Conservation (phyloP, 495 filamentous ascomycete species). For the Penicillium daleae region DNA sequence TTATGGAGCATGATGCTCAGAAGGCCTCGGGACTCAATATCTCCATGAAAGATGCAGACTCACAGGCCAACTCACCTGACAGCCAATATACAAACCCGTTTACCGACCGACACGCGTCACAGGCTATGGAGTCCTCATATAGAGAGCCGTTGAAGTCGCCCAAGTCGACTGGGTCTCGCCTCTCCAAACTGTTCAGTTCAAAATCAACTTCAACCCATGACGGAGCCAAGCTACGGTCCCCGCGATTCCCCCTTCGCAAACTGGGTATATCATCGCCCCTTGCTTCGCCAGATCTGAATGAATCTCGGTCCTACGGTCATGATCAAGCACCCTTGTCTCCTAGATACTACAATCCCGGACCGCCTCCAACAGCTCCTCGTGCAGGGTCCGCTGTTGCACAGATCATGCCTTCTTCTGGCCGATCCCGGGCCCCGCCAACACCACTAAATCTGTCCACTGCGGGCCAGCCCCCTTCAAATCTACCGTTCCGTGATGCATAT, state of each 20-base stretch:
- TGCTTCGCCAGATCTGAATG: slow-evolving; percentile 49
- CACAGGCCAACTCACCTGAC: slow-evolving; percentile 39
- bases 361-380: slow-evolving; percentile 51
- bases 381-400: slow-evolving; percentile 22
- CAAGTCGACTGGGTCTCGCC: slow-evolving; percentile 38
- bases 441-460: slow-evolving; percentile 43
- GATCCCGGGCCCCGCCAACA: slow-evolving; percentile 33
- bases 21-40: slow-evolving; percentile 50
- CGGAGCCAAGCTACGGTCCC: slow-evolving; percentile 52
- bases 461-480: slow-evolving; percentile 34
- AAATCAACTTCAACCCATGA: slow-evolving; percentile 60
- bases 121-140: slow-evolving; percentile 24
- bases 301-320: slow-evolving; percentile 49
- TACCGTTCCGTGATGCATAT: slow-evolving; percentile 63
- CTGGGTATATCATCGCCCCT: slow-evolving; percentile 62
- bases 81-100: slow-evolving; percentile 45
- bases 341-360: slow-evolving; percentile 59
- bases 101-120: slow-evolving; percentile 35
- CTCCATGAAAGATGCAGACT: slow-evolving; percentile 23
- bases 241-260: slow-evolving; percentile 56
- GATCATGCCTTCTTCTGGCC: slow-evolving; percentile 26
- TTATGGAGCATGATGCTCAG: slow-evolving; percentile 84
- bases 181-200: slow-evolving; percentile 57
- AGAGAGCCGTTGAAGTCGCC: slow-evolving; percentile 30
- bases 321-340: slow-evolving; percentile 60